Conservation (phyloP, 495 filamentous ascomycete genomes). For the Hypoxylon lienhwacheense region DNA sequence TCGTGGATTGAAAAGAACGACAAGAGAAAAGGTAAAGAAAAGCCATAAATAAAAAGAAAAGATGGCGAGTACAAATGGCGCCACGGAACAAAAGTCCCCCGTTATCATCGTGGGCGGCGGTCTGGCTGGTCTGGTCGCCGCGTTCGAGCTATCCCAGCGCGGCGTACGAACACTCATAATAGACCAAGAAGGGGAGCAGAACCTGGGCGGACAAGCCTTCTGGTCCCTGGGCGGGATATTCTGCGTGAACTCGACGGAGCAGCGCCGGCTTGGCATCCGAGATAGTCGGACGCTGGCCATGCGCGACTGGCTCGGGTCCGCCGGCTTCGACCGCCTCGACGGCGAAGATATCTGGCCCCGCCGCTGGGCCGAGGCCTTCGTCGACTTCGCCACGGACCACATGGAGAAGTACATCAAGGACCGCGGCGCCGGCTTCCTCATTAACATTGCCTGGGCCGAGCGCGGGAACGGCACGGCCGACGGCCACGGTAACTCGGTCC, state of each 20-base stretch:
- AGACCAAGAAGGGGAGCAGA: constrained; percentile 53
- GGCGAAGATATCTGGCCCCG: constrained; percentile 53
- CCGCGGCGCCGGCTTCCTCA: constrained; percentile 47
- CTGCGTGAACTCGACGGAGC: constrained; percentile 51
- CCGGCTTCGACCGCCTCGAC: constrained; percentile 51
- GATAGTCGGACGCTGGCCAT: constrained; percentile 52
- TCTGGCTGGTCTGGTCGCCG: constrained; percentile 55
- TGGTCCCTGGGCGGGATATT: constrained; percentile 59
- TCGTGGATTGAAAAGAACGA: no score
- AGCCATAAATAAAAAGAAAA: background rate
- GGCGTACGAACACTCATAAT: constrained; percentile 46
- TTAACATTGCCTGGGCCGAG: constrained; percentile 56
- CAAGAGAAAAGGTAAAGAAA: no score
- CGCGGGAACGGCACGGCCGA: constrained; percentile 51
- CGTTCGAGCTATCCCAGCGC: constrained; percentile 51
- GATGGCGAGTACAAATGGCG: constrained; percentile 14
- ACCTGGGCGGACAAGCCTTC: constrained; percentile 56
- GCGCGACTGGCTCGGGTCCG: constrained; percentile 54
- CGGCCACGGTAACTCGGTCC: constrained; percentile 56
- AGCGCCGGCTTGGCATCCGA: constrained; percentile 53
- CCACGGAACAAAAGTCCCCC: constrained; percentile 32
- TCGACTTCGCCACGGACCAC: constrained; percentile 53
- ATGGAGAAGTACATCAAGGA: constrained; percentile 54
- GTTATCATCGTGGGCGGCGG: constrained; percentile 56
- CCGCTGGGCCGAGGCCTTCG: constrained; percentile 57